phyloP scores from a whole-genome alignment of 306 rosid genomes.

The Canavalia ensiformis region DNA sequence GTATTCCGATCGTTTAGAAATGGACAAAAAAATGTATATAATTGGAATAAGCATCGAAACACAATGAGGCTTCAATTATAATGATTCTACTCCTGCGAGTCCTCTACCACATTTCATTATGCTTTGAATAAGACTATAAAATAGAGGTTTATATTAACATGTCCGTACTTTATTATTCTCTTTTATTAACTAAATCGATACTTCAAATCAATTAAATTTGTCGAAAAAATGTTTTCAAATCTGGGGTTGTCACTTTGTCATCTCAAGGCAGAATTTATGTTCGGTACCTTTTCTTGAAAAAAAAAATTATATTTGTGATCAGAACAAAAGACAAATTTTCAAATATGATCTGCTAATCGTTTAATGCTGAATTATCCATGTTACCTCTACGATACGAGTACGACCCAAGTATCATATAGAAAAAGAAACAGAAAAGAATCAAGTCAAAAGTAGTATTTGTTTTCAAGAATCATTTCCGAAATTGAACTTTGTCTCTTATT shows the following conservation, averaged over 20 bases:
- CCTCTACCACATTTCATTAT: conserved; percentile 10
- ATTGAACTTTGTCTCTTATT: conserved; percentile 2
- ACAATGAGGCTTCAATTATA: neutral
- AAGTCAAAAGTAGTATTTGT: neutral
- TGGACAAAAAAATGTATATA: neutral
- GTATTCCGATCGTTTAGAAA: neutral
- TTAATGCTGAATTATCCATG: neutral
- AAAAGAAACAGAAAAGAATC: neutral
- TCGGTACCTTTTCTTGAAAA: neutral
- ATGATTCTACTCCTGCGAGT: neutral
- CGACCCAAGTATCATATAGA: neutral
- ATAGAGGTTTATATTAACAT: neutral
- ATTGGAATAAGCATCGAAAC: neutral
- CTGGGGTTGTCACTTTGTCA: conserved; percentile 2
- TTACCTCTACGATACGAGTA: neutral
- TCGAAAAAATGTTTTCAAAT: neutral
- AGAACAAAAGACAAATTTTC: too few species aligned
- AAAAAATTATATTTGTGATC: too few species aligned
- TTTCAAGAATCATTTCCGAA: neutral
- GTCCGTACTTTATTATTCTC: conserved; percentile 28
- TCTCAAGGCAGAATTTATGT: neutral
- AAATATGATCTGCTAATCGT: neutral
- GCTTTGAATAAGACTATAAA: conserved; percentile 18
- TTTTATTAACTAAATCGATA: neutral
- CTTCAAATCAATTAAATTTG: neutral